Base-by-base conservation (phyloP, 495 filamentous ascomycete genomes). In the Podospora appendiculata region DNA sequence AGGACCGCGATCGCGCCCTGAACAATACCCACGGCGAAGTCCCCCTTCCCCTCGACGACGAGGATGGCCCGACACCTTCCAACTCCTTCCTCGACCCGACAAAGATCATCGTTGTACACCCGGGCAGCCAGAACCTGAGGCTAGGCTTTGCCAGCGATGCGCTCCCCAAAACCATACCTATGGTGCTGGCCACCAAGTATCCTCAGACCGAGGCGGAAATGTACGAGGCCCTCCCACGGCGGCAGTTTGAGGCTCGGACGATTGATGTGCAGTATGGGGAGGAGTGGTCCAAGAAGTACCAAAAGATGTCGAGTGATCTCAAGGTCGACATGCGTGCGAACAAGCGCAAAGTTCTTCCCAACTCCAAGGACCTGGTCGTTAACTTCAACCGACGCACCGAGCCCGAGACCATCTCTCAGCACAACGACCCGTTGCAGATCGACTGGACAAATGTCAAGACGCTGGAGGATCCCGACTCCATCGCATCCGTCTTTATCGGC, bases 111-210 rank as follows among this genome's bases (percentile, higher is more conserved):
- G 86, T 97, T 35, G 88, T 98, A 50, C 93, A 98, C 64, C 80
- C 92, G n/a, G 93, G 93, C n/a, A 96, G 90, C 62, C 93, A 98
- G 70, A 97, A 97, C 53, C 67, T 97, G 49, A 79, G 93, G 34
- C 89, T 98, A 55, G 93, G 93, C 0, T 77, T 96, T 45, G 88
- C 92, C 6, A 96, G 88, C 61, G 93, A 98, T 74, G 93, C 91
- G 17, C 69, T 98, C 34, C 93, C 93, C 0, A 95, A 91, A 69
- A 92, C 88, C 2, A 78, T 97, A 32, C 94, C 94, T 5, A 97
- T 95, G 87, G 82, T 87, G 0, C 87, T 96, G 59, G 93, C 91
- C 10, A 81, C 85, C 50, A 88, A 82, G 60, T 86, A 84, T 57
- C 62, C 70, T 16, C 79, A 80, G 48, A 90, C 79, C 48, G 93